Evolutionary conservation across 108 stramenopile species (phyloP), one percentile per base, ranked within the genome.

Genomic region (Nitzschia palea): DNA sequence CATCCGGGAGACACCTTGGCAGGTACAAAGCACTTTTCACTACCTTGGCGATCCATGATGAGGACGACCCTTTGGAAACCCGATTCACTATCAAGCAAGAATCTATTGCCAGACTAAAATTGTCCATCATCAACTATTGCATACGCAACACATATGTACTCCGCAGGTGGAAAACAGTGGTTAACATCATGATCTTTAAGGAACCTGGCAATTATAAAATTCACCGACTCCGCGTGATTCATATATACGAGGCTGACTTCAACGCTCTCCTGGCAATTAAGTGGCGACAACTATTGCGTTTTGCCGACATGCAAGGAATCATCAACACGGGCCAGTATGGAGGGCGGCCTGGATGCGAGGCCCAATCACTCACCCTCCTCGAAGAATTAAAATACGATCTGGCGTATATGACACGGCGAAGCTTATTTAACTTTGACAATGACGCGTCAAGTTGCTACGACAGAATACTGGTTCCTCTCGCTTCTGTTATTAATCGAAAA

Each of bases 231-330:
- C 48, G 50, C 2, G 64, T 65, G 2, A 65, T 52, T 34, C 64
- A 65, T 29, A 3, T 65, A 32, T 65, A 52, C 32, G 64, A 65
- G 42, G 50, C 64, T 3, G 64, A 65, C 28, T 53, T 15, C 51
- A 53, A 53, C 22, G 10, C 35, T 20, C n/a, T 36, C 5, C 4
- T 52, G 2, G 50, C 10, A 1, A 18, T 52, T 1, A 32, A 32
- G 8, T 65, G 64, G 64, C 15, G 51, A 23, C 1, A 6, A 10
- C 14, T 43, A 12, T 32, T 65, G 15, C 33, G 52, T 18, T n/a
- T 17, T 15, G 43, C 44, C 2, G 43, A 63, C 4, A 44, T n/a
- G 26, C 25, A 27, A 17, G 36, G 36, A 9, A 3, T 22, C 3
- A 27, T 25, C 10, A 36, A 45, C 10, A 8, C 22, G 2, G 62